Evolutionary conservation across 2,329 filamentous ascomycete genomes (phyloP), one percentile per base, ranked within the genome.

Genomic region (Cephalotrichum gorgonifer): DNA sequence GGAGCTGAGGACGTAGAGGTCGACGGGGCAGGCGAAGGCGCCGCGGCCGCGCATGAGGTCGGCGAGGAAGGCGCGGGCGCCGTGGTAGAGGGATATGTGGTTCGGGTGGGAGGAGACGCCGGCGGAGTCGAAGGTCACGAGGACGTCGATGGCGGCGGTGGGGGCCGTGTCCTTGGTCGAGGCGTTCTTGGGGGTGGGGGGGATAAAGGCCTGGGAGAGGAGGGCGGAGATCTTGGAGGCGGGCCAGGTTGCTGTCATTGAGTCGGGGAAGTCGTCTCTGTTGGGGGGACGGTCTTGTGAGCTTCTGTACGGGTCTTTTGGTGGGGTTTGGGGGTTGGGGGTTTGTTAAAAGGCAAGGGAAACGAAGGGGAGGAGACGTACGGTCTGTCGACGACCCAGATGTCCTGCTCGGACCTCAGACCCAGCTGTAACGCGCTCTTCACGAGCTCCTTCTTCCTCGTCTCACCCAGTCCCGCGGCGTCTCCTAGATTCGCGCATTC

Each of bases 61-160:
- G 47, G 74, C 69, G 48, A 94, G 64, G 63, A 95, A 97, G 44
- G 77, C 66, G 43, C 79, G 76, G 6, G 88, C 87, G 50, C 91
- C 93, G 63, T 86, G 76, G 69, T 89, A 89, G 8, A 97, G 78
- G 6, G 89, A 89, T 54, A 86, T 85, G 70, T 98, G 93, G 71
- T 98, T 98, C 22, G 89, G 88, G 66, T 98, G 93, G 41, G 79
- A 79, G 51, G 88, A 95, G 44, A 98, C 75, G 51, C 93, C 93
- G 44, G 68, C 55, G n/a, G 66, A 62, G 69, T 98, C 93, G 62
- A 98, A 98, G 27, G 93, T 98, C 55, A 98, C 73, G 56, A 98
- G 76, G 26, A 85, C 77, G 65, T 95, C 88, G 60, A 95, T 88
- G 47, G 71, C 74, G 46, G 74, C 70, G 2, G 65, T 66, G 9